Conservation (phyloP, 192 early-diverging fungal genomes). For the Backusella parvicylindrica region DNA sequence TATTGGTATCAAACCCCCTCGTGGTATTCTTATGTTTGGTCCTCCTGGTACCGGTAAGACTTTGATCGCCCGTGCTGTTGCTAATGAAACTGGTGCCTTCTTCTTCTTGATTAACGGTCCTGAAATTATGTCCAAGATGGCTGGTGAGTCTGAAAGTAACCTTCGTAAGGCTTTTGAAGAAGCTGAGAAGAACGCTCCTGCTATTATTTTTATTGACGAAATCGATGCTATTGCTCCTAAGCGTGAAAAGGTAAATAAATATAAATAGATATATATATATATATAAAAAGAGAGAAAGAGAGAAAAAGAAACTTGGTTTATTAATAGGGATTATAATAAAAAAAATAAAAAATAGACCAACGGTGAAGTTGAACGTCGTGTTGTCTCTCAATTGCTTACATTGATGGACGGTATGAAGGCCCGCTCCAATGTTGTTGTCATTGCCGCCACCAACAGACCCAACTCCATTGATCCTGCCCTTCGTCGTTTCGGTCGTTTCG, state of each 20-base stretch:
- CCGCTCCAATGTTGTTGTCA: slow-evolving; percentile 96
- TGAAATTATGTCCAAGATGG: slow-evolving; percentile 99
- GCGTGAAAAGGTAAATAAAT: slow-evolving; percentile 70
- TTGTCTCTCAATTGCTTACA: slow-evolving; percentile 95
- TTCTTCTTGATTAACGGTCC: slow-evolving; percentile 99
- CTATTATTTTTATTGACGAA: slow-evolving; percentile 98
- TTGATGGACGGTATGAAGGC: slow-evolving; percentile 89
- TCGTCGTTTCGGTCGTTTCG: slow-evolving; percentile 98
- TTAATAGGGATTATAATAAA: not conserved
- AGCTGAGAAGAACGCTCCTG: slow-evolving; percentile 96
- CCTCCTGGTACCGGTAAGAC: slow-evolving; percentile 99
- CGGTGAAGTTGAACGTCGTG: slow-evolving; percentile 93
- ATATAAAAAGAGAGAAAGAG: not conserved
- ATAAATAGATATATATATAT: not conserved
- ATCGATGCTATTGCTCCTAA: slow-evolving; percentile 96
- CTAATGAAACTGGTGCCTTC: slow-evolving; percentile 99
- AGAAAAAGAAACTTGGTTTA: not conserved
- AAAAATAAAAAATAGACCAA: slow-evolving; percentile 50
- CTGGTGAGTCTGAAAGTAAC: slow-evolving; percentile 97
- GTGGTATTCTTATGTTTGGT: slow-evolving; percentile 96
- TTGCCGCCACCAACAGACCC: slow-evolving; percentile 98
- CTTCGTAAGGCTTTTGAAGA: slow-evolving; percentile 98
- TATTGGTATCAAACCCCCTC: slow-evolving; percentile 98
- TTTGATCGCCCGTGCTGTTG: slow-evolving; percentile 95
- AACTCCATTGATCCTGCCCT: slow-evolving; percentile 98